These are phyloP conservation scores for Phytophthora macrochlamydospora DNA, from an alignment of 352 stramenopile species.

Conservation along the genomic window DNA sequence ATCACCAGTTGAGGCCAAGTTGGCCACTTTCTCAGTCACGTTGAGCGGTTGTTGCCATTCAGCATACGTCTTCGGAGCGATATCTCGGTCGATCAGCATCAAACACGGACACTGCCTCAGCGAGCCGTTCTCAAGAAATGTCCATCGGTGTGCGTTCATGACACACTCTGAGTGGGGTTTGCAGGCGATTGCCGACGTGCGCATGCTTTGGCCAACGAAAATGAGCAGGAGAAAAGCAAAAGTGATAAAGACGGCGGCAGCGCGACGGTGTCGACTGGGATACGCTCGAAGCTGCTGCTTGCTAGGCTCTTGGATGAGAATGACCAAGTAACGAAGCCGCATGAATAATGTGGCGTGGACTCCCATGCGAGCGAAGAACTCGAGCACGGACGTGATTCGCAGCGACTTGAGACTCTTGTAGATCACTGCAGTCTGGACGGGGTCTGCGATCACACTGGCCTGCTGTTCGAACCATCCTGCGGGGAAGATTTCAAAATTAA, in stretches of 20 bases:
- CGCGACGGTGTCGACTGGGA: conserved; percentile 12
- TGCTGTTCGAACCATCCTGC: conserved; percentile 30
- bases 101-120: conserved; percentile 19
- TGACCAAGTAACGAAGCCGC: neutral
- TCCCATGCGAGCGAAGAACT: conserved; percentile 22
- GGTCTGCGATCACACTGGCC: conserved; percentile 29
- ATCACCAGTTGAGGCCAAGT: conserved; percentile 29
- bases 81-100: conserved; percentile 13
- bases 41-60: conserved; percentile 18
- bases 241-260: conserved; percentile 2
- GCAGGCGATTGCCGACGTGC: conserved; percentile 12
- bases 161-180: conserved; percentile 13
- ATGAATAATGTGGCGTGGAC: conserved; percentile 13
- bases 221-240: conserved; percentile 10
- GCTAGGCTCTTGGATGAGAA: conserved; percentile 6
- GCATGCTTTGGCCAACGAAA: conserved; percentile 14
- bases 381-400: conserved; percentile 22
- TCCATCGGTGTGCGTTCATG: conserved; percentile 17
- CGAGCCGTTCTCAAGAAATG: conserved; percentile 6
- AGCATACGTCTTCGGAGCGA: conserved; percentile 11
- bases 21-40: conserved; percentile 11
- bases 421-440: conserved; percentile 24
- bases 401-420: conserved; percentile 32
- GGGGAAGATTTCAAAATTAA: conserved; percentile 40
- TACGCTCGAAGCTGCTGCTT: neutral